Percentiles rank a stretch among this genome's conserved stretches.
Conservation (phyloP, 495 filamentous ascomycete species). For the Darksidea phi region DNA sequence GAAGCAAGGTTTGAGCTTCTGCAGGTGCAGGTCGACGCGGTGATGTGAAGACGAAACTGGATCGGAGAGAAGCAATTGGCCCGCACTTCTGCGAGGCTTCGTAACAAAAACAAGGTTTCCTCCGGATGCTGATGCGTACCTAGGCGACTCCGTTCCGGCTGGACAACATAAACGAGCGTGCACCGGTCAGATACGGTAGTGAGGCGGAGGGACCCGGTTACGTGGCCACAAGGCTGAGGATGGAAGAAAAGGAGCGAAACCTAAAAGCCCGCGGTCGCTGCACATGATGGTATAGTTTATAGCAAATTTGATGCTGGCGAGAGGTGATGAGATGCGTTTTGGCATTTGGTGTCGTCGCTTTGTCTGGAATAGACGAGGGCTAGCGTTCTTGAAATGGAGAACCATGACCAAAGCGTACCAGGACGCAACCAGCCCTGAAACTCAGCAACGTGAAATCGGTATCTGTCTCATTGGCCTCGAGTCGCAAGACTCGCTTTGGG, state of each 20-base stretch:
- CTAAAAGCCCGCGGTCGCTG: background rate
- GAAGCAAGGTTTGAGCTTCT: background rate
- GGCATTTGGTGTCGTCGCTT: background rate
- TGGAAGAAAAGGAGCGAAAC: slow-evolving; percentile 2
- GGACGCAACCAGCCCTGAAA: background rate
- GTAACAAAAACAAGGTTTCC: slow-evolving; percentile 18
- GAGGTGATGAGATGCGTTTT: background rate
- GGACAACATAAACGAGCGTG: background rate
- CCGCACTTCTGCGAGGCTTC: slow-evolving; percentile 8
- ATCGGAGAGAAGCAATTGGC: slow-evolving; percentile 15
- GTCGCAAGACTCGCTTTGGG: slow-evolving; percentile 19
- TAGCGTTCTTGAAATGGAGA: slow-evolving; percentile 19
- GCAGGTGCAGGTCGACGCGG: background rate
- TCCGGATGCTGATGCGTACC: slow-evolving; percentile 10
- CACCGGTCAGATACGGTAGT: background rate
- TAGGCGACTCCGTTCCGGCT: slow-evolving; percentile 15
- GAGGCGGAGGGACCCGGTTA: slow-evolving; percentile 19
- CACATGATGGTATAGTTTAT: background rate
- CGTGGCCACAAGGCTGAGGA: slow-evolving; percentile 19
- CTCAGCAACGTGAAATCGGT: no score
- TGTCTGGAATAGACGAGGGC: slow-evolving; percentile 15
- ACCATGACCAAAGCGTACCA: slow-evolving; percentile 12
- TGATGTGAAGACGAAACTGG: background rate
- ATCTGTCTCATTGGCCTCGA: background rate
- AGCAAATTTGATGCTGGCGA: background rate